Evolutionary conservation across 768 basidiomycete genomes (phyloP), one percentile per base, ranked within the genome.

Genomic region (Serendipita sp.): DNA sequence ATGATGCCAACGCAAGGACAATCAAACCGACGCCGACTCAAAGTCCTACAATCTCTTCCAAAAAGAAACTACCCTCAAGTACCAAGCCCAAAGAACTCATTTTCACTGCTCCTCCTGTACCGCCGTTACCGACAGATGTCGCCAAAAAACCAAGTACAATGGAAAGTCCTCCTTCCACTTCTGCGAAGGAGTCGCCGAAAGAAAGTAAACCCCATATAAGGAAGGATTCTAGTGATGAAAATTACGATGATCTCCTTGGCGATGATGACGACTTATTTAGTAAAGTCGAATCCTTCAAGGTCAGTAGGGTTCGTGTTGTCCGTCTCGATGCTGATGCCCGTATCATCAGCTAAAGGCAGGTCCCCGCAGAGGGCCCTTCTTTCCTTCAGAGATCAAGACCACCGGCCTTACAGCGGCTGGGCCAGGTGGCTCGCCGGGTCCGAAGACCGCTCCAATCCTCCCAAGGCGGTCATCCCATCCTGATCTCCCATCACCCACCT

Each of bases 311-410:
- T 1, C 38, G 14, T 38, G 7, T 38, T 38, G 38, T 38, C 38
- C 14, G 38, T 38, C 14, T 38, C 7, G 14, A 7, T 38, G 38
- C 38, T 38, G 38, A 38, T 0, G 14, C 7, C 5, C 14, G 38
- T 0, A 38, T 38, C 38, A 38, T 3, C 50, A 81, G 88, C 75
- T 85, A 77, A 88, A 84, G 72, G 88, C 85, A 65, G 82, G 83
- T 16, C 70, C 79, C 20, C 79, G 81, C n/a, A 80, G 81, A 38
- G 86, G 88, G 3, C 78, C 93, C 30, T 90, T 91, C 71, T 90
- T 91, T 69, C 91, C 91, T 1, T 84, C 91, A 68, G 90, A 93
- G 68, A 89, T 93, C 71, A 88, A 87, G 75, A 85, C 83, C 2
- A 74, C 87, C 22, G 87, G 88, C 30, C 72, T 81, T 9, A 67